phyloP scores from a whole-genome alignment of 805 yeast species.

The Saccharomyces mikatae region DNA sequence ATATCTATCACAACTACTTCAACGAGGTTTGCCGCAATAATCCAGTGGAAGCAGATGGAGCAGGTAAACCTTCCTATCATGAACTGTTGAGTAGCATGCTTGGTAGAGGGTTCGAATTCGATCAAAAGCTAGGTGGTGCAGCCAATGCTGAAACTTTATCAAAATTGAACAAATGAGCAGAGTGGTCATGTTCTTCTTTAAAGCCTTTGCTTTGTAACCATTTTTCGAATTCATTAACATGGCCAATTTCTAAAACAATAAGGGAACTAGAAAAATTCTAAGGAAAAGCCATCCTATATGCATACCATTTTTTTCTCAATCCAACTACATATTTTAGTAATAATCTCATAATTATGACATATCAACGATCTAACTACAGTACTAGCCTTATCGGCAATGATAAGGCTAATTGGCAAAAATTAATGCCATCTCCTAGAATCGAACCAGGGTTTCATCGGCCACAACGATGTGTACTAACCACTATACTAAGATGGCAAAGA shows the following conservation, averaged over 20 bases:
- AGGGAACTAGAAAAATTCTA: not conserved
- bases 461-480: not conserved
- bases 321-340: not conserved
- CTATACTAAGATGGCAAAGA: not conserved
- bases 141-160: slow-evolving; percentile 25
- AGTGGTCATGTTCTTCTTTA: not conserved
- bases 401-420: too few species aligned
- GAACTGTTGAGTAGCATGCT: slow-evolving; percentile 33
- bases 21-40: slow-evolving; percentile 48
- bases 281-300: not conserved
- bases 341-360: not conserved
- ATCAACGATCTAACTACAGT: too few species aligned
- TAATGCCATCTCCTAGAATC: not conserved
- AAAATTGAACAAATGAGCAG: slow-evolving; percentile 23
- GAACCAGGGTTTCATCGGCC: not conserved
- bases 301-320: not conserved
- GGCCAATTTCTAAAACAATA: not conserved
- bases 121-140: slow-evolving; percentile 31
- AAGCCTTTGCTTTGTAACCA: not conserved
- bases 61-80: slow-evolving; percentile 41
- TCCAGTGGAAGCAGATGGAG: slow-evolving; percentile 43
- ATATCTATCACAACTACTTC: slow-evolving; percentile 74
- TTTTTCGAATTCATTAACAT: not conserved
- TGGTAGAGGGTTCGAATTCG: slow-evolving; percentile 31
- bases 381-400: too few species aligned